These are phyloP conservation scores for Evernia prunastri DNA, from an alignment of 495 filamentous ascomycete genomes.

Conservation along the genomic window DNA sequence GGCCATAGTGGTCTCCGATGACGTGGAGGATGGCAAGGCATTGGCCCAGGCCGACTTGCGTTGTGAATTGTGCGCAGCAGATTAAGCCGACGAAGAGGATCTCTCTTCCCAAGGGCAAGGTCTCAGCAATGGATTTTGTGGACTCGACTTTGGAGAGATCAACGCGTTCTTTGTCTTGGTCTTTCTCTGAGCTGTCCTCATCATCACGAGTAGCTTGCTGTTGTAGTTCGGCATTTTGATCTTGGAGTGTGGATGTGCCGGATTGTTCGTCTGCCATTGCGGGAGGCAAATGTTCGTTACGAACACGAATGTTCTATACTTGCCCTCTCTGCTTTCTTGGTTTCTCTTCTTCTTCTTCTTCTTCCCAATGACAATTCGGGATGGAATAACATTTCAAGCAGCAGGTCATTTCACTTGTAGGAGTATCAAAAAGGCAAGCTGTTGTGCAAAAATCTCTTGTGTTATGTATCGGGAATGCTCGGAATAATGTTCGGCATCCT, in stretches of 20 bases:
- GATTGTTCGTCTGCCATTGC: not conserved
- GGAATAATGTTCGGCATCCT: not conserved
- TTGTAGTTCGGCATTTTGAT: not conserved
- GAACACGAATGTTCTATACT: no score
- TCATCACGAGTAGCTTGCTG: not conserved
- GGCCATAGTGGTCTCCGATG: conserved; percentile 23
- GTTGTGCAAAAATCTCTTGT: not conserved
- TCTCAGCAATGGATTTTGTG: conserved; percentile 8
- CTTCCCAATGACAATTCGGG: not conserved
- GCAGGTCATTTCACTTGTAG: not conserved
- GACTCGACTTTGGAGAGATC: conserved; percentile 8
- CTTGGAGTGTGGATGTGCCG: not conserved
- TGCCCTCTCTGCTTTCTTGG: no score
- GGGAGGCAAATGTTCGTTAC: not conserved
- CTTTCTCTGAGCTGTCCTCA: not conserved
- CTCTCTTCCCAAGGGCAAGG: conserved; percentile 34
- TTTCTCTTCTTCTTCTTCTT: no score
- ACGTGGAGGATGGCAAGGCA: conserved; percentile 38
- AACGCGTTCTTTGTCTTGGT: not conserved
- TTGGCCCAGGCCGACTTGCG: conserved; percentile 36
- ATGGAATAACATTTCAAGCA: not conserved
- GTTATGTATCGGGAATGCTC: not conserved
- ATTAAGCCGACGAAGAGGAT: conserved; percentile 39
- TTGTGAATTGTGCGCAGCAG: conserved; percentile 43
- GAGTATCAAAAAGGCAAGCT: not conserved